Conservation (phyloP, 768 basidiomycete species). For the Psilocybe cyanescens region DNA sequence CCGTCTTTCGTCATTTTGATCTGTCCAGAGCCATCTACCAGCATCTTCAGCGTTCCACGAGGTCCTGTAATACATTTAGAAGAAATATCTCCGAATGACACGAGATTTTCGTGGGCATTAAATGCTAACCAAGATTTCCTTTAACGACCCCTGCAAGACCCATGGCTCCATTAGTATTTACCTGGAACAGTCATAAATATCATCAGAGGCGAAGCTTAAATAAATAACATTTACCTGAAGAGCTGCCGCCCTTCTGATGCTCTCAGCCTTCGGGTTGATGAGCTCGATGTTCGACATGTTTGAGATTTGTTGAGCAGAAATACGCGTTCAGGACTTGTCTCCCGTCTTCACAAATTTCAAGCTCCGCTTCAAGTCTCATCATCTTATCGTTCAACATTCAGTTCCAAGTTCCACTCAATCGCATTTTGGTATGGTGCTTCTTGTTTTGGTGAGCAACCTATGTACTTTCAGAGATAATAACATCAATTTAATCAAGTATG, state of each 20-base stretch:
- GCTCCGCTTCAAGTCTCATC: conserved; percentile 30
- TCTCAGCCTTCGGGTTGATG: conserved; percentile 97
- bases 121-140: conserved; percentile 84
- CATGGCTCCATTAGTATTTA: conserved; percentile 93
- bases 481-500: not conserved
- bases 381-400: conserved; percentile 15
- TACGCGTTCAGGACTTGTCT: conserved; percentile 31
- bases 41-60: conserved; percentile 98
- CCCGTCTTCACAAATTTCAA: conserved; percentile 24
- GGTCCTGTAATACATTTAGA: conserved; percentile 60
- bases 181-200: conserved; percentile 48
- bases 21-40: conserved; percentile 96
- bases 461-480: not conserved
- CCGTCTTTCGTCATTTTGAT: conserved; percentile 99
- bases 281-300: conserved; percentile 85
- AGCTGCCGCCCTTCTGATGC: conserved; percentile 86
- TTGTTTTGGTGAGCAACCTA: too few relatives aligned
- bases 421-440: too few relatives aligned
- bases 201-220: not conserved
- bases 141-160: conserved; percentile 97
- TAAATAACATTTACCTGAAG: conserved; percentile 65
- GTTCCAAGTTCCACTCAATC: too few relatives aligned
- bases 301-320: conserved; percentile 24
- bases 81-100: not conserved
- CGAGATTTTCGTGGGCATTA: conserved; percentile 14